Evolutionary conservation across 1,139 yeast genomes (phyloP), one percentile per base, ranked within the genome.

Genomic region (Suhomyces bribrorum): DNA sequence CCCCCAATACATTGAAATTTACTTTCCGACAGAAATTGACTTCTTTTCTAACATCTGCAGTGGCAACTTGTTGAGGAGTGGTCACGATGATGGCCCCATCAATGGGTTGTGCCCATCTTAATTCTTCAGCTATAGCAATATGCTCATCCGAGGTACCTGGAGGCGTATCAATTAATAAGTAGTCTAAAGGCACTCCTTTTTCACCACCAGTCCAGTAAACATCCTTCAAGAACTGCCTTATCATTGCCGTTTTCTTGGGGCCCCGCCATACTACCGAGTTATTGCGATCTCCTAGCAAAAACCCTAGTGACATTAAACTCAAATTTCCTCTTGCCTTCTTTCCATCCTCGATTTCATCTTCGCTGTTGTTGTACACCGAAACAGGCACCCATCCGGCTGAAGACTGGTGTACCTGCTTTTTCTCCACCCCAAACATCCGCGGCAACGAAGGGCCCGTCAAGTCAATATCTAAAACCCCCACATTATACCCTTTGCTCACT

Each of bases 71-170:
- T 42, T 72, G 77, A 2, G 77, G 77, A 0, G 77, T 72, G 12
- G 77, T 72, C 18, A 72, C 77, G 2, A 72, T 69, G 3, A 72
- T 63, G 15, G 77, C 77, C 0, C 77, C 77, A 41, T 71, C 77
- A 3, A 69, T 56, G 3, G 75, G 75, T 29, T 59, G 59, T 4
- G 76, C 75, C 55, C 69, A 77, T 42, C 86, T 65, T 35, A 92
- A 71, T 57, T 88, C 95, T 59, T 94, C 97, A 2, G 97, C 97
- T 22, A 94, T 84, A 3, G 97, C 90, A 31, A 94, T 92, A 61
- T 94, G 99, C 60, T 94, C 99, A 60, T 94, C 99, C 0, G 96
- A 85, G 0, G 99, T 92, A 0, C 99, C 99, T 0, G 99, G 99
- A 0, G 99, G 99, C 0, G 99, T 92, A 56, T 94, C 99, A 7